Percentiles rank a stretch among this genome's conserved stretches.
Conservation (phyloP, 768 basidiomycete species). For the Panaeolus papilionaceus region DNA sequence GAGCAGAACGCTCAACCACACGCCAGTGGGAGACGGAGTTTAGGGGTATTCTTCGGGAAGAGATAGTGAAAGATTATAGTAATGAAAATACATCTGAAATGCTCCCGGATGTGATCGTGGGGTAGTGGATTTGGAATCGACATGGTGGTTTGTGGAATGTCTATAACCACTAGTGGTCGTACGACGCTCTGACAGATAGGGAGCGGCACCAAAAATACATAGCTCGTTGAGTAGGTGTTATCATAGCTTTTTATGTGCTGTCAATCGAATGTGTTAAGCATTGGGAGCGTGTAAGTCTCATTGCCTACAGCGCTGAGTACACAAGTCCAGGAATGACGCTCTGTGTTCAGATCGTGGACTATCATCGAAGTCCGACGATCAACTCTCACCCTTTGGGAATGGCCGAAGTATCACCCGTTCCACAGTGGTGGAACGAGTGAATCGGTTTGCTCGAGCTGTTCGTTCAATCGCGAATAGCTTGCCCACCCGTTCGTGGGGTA, state of each 20-base stretch:
- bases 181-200: neutral
- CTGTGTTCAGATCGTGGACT: conserved; percentile 7
- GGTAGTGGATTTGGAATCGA: neutral
- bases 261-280: neutral
- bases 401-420: conserved; percentile 3
- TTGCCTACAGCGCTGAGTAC: conserved; percentile 1
- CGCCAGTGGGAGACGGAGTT: conserved; percentile 14
- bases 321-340: conserved; percentile 11
- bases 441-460: conserved; percentile 11
- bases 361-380: conserved; percentile 12
- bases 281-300: conserved; percentile 7
- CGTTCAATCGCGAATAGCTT: conserved; percentile 8
- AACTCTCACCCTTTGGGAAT: conserved; percentile 1
- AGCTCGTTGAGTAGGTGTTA: neutral
- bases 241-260: neutral
- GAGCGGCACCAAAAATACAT: neutral
- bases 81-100: conserved; percentile 14
- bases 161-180: neutral
- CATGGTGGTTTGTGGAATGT: neutral
- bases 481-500: conserved; percentile 1
- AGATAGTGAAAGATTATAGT: conserved; percentile 7
- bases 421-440: conserved; percentile 12
- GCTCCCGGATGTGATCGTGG: neutral
- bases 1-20: conserved; percentile 7
- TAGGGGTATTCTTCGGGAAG: conserved; percentile 3